phyloP scores from a whole-genome alignment of 768 basidiomycete species.

The Coprinellus aureogranulatus region DNA sequence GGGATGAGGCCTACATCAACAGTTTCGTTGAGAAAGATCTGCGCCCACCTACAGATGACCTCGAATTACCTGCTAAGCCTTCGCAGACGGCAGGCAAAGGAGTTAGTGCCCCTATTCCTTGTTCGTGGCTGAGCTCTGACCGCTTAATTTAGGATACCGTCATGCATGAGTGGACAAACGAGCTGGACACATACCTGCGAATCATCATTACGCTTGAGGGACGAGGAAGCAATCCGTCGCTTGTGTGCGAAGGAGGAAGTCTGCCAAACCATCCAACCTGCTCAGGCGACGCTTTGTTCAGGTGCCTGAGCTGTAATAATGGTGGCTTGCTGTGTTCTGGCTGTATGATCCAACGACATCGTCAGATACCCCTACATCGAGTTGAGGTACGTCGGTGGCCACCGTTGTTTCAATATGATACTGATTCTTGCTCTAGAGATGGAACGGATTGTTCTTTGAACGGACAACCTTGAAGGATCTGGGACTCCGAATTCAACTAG shows the following conservation, averaged over 20 bases:
- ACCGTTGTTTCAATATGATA: neutral
- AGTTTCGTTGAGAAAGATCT: neutral
- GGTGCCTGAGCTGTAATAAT: neutral
- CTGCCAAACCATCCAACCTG: neutral
- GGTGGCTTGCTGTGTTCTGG: neutral
- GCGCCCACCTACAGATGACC: neutral
- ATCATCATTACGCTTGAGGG: neutral
- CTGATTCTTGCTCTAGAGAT: no score
- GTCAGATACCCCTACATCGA: neutral
- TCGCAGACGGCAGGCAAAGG: neutral
- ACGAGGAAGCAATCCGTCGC: neutral
- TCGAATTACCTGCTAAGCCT: neutral
- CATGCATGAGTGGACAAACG: neutral
- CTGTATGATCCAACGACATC: neutral
- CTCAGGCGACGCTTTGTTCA: neutral
- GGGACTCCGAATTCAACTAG: conserved; percentile 26
- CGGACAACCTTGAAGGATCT: conserved; percentile 15
- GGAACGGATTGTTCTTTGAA: conserved; percentile 8
- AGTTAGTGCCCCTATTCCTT: neutral
- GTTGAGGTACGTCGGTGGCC: neutral
- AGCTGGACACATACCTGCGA: neutral
- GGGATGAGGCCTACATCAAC: neutral
- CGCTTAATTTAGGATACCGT: neutral
- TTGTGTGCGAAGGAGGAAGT: no score
- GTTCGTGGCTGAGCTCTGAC: neutral